These are phyloP conservation scores for Asclepias syriaca DNA, from an alignment of 257 asterid genomes.

Conservation along the genomic window DNA sequence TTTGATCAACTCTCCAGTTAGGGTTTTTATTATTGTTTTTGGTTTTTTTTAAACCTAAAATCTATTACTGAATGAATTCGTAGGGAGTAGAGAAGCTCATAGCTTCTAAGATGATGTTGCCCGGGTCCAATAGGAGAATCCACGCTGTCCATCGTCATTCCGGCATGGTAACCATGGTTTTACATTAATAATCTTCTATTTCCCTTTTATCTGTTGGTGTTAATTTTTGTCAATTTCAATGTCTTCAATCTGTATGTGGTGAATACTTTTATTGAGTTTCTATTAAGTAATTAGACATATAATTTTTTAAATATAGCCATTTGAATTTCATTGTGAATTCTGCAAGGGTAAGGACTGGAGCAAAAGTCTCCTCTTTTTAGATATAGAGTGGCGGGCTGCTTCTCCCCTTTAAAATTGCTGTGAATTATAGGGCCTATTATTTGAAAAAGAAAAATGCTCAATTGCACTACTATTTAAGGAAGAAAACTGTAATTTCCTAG, in stretches of 20 bases:
- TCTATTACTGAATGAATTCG: background rate
- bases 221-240: background rate
- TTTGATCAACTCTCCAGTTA: background rate
- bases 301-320: background rate
- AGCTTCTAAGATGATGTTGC: slow-evolving; percentile 87
- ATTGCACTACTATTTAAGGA: background rate
- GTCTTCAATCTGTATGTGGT: background rate
- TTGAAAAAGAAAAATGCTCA: background rate
- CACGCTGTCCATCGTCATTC: slow-evolving; percentile 89
- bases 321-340: background rate
- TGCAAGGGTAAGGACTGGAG: background rate
- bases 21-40: slow-evolving; percentile 10
- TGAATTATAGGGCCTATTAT: background rate
- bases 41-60: too few relatives aligned
- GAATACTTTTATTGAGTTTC: background rate
- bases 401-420: background rate
- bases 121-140: slow-evolving; percentile 84
- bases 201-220: background rate
- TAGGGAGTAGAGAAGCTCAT: slow-evolving; percentile 94
- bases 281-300: background rate
- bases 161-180: slow-evolving; percentile 60
- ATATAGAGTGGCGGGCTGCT: too few relatives aligned
- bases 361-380: background rate
- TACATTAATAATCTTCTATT: background rate
- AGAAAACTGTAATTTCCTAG: background rate